Evolutionary conservation across 2,329 filamentous ascomycete genomes (phyloP).

Genomic region (Calonectria leucothoes): DNA sequence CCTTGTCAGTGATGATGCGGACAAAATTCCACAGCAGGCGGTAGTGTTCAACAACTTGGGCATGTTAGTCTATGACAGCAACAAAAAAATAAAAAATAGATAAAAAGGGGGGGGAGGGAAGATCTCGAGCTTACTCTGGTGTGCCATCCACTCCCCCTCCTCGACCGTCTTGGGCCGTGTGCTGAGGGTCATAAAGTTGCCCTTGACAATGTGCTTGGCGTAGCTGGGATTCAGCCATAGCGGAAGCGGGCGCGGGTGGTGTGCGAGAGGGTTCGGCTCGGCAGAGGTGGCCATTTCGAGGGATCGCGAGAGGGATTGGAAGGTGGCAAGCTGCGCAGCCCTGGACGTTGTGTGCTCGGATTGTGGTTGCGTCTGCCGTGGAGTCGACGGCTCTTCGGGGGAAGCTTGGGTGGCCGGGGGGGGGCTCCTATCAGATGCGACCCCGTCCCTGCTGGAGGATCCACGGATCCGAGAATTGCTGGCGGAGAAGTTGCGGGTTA

Average conservation of each 20-base stretch:
- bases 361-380: constrained; percentile 1
- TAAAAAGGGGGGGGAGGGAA: neutral
- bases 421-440: constrained; percentile 3
- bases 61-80: neutral
- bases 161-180: constrained; percentile 94
- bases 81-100: neutral
- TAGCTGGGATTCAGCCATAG: constrained; percentile 78
- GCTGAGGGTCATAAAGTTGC: constrained; percentile 96
- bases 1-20: constrained; percentile 86
- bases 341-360: neutral
- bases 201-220: constrained; percentile 91
- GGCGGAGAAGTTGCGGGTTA: neutral
- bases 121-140: constrained; percentile 83
- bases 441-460: constrained; percentile 7
- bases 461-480: constrained; percentile 5
- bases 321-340: neutral
- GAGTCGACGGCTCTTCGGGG: neutral
- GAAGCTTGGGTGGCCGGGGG: neutral
- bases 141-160: constrained; percentile 93
- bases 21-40: constrained; percentile 90
- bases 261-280: neutral
- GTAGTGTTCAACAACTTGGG: constrained; percentile 92
- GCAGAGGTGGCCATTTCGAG: constrained; percentile 8
- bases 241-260: constrained; percentile 60
- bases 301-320: constrained; percentile 4